These are phyloP conservation scores for Allium fistulosum DNA, from an alignment of 106 monocot genomes.

Conservation along the genomic window DNA sequence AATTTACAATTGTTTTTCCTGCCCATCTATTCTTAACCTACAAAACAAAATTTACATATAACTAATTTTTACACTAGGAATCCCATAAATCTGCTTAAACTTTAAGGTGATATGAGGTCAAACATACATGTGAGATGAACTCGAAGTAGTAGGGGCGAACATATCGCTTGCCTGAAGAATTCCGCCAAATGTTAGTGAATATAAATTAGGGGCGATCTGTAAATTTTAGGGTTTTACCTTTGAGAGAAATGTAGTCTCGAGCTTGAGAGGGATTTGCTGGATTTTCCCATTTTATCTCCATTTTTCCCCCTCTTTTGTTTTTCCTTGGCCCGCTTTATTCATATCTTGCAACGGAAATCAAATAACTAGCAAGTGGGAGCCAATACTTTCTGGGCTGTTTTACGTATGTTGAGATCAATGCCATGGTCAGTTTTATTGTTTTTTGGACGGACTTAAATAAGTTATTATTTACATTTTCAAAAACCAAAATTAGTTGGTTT, in stretches of 20 bases:
- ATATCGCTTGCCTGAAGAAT: conserved; percentile 61
- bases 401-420: too few species aligned
- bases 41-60: background rate
- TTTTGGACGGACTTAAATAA: too few species aligned
- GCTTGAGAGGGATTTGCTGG: conserved; percentile 69
- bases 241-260: conserved; percentile 65
- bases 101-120: background rate
- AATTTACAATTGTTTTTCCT: conserved; percentile 85
- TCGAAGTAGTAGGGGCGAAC: conserved; percentile 96
- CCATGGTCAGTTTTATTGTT: too few species aligned
- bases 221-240: conserved; percentile 34
- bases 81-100: too few species aligned
- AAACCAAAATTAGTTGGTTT: background rate
- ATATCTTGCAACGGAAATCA: too few species aligned
- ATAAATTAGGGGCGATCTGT: background rate
- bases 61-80: too few species aligned
- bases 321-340: background rate
- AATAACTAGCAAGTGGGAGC: too few species aligned
- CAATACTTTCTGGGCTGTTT: too few species aligned
- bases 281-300: conserved; percentile 88
- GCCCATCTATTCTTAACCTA: conserved; percentile 94
- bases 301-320: conserved; percentile 1
- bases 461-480: background rate
- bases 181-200: background rate
- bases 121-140: conserved; percentile 82